A percentile compares a stretch with the other conserved stretches of the same genome.
These are phyloP conservation scores for Apiospora phragmitis DNA, from an alignment of 2,329 filamentous ascomycete species.

Conservation along the genomic window DNA sequence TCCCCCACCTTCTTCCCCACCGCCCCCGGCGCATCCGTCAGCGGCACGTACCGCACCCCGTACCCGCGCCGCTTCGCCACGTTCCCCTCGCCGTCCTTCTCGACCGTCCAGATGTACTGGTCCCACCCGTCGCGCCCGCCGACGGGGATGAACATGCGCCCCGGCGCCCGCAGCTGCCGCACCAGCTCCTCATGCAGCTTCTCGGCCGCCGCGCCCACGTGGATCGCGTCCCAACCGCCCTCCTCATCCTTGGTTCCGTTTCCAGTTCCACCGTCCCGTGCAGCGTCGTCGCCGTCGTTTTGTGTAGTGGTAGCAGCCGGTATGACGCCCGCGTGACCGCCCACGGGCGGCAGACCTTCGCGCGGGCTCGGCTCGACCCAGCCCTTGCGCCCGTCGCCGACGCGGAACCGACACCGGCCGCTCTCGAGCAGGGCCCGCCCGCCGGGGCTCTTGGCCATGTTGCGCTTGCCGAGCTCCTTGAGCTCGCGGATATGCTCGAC, in stretches of 20 bases:
- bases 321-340: conserved; percentile 20
- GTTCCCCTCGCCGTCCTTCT: conserved; percentile 67
- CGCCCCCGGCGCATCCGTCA: conserved; percentile 65
- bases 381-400: conserved; percentile 72
- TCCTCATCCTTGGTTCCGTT: conserved; percentile 44
- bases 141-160: conserved; percentile 79
- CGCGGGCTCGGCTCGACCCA: conserved; percentile 46
- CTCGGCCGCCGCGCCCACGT: conserved; percentile 85
- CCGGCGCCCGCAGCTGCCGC: conserved; percentile 76
- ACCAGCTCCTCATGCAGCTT: conserved; percentile 72
- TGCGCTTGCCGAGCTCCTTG: conserved; percentile 60
- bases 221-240: conserved; percentile 84
- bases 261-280: no score
- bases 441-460: conserved; percentile 63
- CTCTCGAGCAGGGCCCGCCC: conserved; percentile 61
- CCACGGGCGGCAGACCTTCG: conserved; percentile 26
- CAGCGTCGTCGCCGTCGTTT: no score
- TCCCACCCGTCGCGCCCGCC: conserved; percentile 48
- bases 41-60: conserved; percentile 74
- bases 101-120: conserved; percentile 73
- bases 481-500: conserved; percentile 72
- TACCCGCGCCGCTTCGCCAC: conserved; percentile 64
- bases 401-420: conserved; percentile 70
- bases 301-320: neutral
- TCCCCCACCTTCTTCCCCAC: neutral